phyloP scores from a whole-genome alignment of 108 stramenopile genomes.

The Cyclotella kingstonii region DNA sequence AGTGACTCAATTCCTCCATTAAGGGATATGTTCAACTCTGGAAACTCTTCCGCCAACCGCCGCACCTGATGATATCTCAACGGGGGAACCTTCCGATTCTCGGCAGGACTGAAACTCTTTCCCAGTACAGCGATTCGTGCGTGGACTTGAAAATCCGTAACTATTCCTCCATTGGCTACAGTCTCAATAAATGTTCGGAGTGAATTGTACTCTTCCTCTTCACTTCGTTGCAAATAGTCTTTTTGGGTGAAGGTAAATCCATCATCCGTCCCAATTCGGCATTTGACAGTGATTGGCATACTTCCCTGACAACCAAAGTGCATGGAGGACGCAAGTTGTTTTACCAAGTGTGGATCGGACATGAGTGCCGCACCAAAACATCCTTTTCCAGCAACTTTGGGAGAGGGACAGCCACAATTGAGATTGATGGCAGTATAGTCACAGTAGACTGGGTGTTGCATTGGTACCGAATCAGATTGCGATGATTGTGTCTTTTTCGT shows the following conservation, averaged over 20 bases:
- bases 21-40: constrained; percentile 74
- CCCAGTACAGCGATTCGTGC: constrained; percentile 94
- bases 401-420: constrained; percentile 98
- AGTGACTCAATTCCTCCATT: constrained; percentile 88
- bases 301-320: constrained; percentile 60
- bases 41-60: constrained; percentile 74
- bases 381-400: constrained; percentile 94
- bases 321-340: constrained; percentile 68
- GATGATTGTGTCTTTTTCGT: neutral
- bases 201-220: constrained; percentile 78
- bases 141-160: constrained; percentile 93
- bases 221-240: constrained; percentile 61
- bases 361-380: constrained; percentile 98
- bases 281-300: constrained; percentile 94
- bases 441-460: constrained; percentile 53
- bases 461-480: neutral
- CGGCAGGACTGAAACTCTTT: constrained; percentile 88
- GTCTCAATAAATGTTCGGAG: constrained; percentile 83
- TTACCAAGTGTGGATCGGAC: constrained; percentile 89
- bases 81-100: constrained; percentile 96
- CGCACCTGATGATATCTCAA: constrained; percentile 82
- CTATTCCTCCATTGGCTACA: constrained; percentile 77
- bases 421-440: constrained; percentile 97
- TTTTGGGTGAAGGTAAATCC: constrained; percentile 43
- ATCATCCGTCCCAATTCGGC: constrained; percentile 89